Evolutionary conservation across 148 eudicot species (phyloP), one percentile per base, ranked within the genome.

Genomic region (Chenopodium suecicum): DNA sequence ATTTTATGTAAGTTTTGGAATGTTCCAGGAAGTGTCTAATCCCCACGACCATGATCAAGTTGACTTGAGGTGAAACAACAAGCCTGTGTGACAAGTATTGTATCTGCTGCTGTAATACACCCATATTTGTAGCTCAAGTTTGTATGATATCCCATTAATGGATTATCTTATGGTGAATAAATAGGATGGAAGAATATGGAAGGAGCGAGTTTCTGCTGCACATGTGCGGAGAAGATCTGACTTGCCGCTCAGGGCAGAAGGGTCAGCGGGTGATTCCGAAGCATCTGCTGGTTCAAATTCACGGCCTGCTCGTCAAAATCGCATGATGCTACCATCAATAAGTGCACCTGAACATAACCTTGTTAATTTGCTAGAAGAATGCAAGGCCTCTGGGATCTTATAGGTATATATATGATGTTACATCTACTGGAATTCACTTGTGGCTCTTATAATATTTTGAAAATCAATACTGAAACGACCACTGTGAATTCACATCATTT

Each of bases 121-220:
- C n/a, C 2, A 20, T 8, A 1, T 32, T 19, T 70, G 32, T 10
- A 63, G 56, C 17, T 63, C 16, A 37, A 77, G 48, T 17, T 22
- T 22, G 60, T 58, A 11, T 29, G 58, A 56, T 47, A 17, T 79
- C 37, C 19, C 23, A 7, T 80, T 32, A 9, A 32, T 84, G 37
- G 16, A 47, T 70, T 63, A 62, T 48, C 19, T 62, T 76, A n/a
- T 73, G 31, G 66, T 76, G 77, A 19, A 34, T 63, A 23, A 58
- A 77, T 79, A 95, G 98, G 98, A 95, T 77, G 97, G 98, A 31
- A 86, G 98, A 84, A 85, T 95, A 87, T 95, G 99, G 99, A 95
- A 94, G 88, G 98, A 95, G 87, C 87, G 99, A 65, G 90, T 89
- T 47, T 85, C 97, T 68, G 85, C 88, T 62, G 93, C 93, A 70